Base-by-base conservation (phyloP, 176 grass and related monocot genomes). In the Eremochloa ophiuroides region DNA sequence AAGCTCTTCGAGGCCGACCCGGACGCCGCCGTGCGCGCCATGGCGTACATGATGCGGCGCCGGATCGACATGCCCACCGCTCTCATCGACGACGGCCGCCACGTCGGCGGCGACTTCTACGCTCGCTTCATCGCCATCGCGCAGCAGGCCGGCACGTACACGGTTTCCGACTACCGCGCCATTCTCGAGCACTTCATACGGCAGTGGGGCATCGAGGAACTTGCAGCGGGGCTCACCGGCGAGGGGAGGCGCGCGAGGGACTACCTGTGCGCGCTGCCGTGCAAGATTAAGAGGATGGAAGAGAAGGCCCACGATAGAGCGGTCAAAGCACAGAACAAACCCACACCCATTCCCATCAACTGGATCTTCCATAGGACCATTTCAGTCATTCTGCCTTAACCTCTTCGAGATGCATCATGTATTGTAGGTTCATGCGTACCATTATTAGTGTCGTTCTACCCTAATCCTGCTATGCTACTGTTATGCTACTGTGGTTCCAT, bases 21-120 rank as follows among this genome's bases (percentile, higher is more conserved):
- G 1, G 91, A 97, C 17, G 27, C 73, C n/a, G 63, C 88, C 22
- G 48, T 93, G 77, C 83, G 88, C 31, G 86, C 91, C 22, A 65
- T 97, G 75, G 77, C 84, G 17, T 89, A 91, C 86, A 89, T 93
- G 91, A 93, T 97, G 91, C 86, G 84, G 5, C 92, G 79, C 77
- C 89, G 81, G 62, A 91, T 97, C 76, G 82, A 79, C 30, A 97
- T 97, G 91, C 94, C 74, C 0, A 38, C 86, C 0, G 81, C 83
- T 6, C 69, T 93, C 25, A 91, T 97, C 80, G 69, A 40, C 63
- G 90, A 97, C 76, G 80, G 90, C 25, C 76, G 82, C 39, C 78
- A 92, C 56, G 20, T 59, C 17, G 26, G 25, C 18, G 59, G 73
- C 59, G 72, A 80, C 10, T 71, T 97, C 60, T 97, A 89, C 68